A percentile compares a stretch with the other conserved stretches of the same genome.
Conservation (phyloP, 1,284 basidiomycete genomes). For the Ceratobasidium sp. region DNA sequence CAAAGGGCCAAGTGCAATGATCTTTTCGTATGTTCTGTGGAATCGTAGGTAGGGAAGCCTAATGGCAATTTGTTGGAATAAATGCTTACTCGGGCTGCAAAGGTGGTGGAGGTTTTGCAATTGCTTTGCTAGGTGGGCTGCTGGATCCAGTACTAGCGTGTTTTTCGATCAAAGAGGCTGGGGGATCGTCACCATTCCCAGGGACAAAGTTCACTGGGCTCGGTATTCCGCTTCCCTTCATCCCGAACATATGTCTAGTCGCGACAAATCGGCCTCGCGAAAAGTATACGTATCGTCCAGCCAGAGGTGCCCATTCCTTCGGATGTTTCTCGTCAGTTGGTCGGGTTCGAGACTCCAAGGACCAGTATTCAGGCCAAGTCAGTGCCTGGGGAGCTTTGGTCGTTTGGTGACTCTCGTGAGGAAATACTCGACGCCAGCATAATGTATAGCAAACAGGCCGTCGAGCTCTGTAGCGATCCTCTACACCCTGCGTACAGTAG, state of each 20-base stretch:
- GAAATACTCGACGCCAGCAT: constrained; percentile 30
- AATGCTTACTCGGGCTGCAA: constrained; percentile 3
- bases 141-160: too few species aligned
- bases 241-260: constrained; percentile 35
- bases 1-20: constrained; percentile 24
- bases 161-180: background rate
- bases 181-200: constrained; percentile 19
- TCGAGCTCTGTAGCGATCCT: constrained; percentile 22
- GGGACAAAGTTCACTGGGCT: constrained; percentile 33
- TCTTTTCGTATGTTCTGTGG: constrained; percentile 28
- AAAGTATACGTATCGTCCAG: constrained; percentile 30
- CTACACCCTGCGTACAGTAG: constrained; percentile 27
- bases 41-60: background rate
- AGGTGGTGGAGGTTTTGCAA: background rate
- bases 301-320: constrained; percentile 31
- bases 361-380: constrained; percentile 31
- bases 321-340: background rate
- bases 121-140: background rate
- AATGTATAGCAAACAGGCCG: constrained; percentile 36
- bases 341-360: constrained; percentile 21
- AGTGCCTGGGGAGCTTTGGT: constrained; percentile 24
- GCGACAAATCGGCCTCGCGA: constrained; percentile 32
- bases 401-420: constrained; percentile 32
- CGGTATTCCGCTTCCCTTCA: constrained; percentile 31
- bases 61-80: background rate